phyloP scores from a whole-genome alignment of 257 asterid genomes.

The Mentha longifolia region DNA sequence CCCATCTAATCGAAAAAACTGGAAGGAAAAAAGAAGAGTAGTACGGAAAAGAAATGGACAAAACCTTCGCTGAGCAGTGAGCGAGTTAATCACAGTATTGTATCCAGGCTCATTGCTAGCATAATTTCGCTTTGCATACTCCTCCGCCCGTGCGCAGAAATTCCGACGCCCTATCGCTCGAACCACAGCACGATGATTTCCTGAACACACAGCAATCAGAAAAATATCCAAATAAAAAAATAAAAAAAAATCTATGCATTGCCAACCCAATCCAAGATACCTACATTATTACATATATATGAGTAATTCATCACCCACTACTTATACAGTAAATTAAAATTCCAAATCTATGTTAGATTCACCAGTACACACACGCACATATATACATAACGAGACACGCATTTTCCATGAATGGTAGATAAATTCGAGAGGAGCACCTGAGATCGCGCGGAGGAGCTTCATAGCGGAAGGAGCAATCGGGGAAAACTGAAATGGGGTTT shows the following conservation, averaged over 20 bases:
- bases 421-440: conserved; percentile 44
- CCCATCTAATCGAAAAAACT: not conserved
- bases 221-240: not conserved
- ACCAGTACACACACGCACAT: not conserved
- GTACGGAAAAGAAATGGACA: not conserved
- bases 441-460: conserved; percentile 62
- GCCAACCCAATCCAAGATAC: not conserved
- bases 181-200: conserved; percentile 48
- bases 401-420: not conserved
- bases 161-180: conserved; percentile 68
- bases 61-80: conserved; percentile 73
- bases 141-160: conserved; percentile 65
- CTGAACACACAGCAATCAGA: conserved; percentile 36
- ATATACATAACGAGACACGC: not conserved
- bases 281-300: not conserved
- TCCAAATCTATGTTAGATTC: not conserved
- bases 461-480: conserved; percentile 36
- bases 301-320: not conserved
- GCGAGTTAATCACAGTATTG: conserved; percentile 74
- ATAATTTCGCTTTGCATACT: conserved; percentile 72
- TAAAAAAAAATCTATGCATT: conserved; percentile 5
- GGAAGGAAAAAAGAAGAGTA: not conserved
- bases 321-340: not conserved
- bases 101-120: conserved; percentile 82
- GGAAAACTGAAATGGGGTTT: conserved; percentile 7